Evolutionary conservation across 352 stramenopile species (phyloP), one percentile per base, ranked within the genome.

Genomic region (Peronosclerospora sorghi): DNA sequence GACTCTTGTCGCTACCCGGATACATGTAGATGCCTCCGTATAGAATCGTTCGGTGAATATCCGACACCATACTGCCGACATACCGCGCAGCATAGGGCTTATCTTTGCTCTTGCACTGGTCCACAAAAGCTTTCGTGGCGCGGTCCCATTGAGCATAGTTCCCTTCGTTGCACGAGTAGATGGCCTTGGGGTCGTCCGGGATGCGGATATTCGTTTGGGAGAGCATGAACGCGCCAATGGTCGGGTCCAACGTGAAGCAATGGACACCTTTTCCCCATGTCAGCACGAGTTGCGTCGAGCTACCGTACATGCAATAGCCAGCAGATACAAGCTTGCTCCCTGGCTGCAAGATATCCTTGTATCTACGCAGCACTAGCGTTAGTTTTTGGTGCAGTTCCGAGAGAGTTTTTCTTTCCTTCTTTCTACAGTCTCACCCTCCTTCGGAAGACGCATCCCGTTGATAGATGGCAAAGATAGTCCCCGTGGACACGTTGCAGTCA

Each of bases 11-110:
- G 57, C 98, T 95, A 8, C 89, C 85, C 23, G 96, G 96, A 75
- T 98, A 99, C 39, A 98, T 59, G 67, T 97, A 99, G 56, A 99
- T 97, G 35, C 96, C 96, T 54, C 95, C 95, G 64, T 98, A 98
- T 40, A 98, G 65, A 21, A 99, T 83, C 26, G 95, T 99, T 45
- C 95, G 92, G 76, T 99, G 96, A 45, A 98, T 96, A 51, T 99
- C 96, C 24, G 94, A 97, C 45, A 99, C 95, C 95, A 98, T 98
- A 62, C 83, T 97, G 15, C 96, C 96, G 28, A 98, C 94, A 65
- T 99, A 99, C 47, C 96, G 87, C 19, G 90, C 83, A 2, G 65
- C 70, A 52, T 83, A 89, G 56, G 73, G 68, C 48, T 58, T 79
- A 23, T 65, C 45, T 28, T 69, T 74, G 29, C 68, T 82, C 79